A percentile compares a stretch with the other conserved stretches of the same genome.
Conservation (phyloP, 1,139 yeast species). For the Yamadazyma triangularis region DNA sequence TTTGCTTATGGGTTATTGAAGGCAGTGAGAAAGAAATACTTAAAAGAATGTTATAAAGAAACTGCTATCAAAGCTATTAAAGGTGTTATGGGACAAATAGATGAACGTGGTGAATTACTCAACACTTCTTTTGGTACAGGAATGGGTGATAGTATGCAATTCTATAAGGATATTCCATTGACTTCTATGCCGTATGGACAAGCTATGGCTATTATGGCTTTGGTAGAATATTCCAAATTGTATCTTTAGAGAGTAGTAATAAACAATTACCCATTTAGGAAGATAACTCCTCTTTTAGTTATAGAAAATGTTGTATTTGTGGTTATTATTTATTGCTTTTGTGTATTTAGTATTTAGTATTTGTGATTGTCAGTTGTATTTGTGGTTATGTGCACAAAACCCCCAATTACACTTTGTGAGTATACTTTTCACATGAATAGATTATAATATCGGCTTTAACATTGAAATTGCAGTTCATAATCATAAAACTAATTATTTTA, state of each 20-base stretch:
- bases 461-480: no score
- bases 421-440: no score
- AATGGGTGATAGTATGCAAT: constrained; percentile 25
- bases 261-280: no score
- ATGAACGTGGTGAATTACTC: constrained; percentile 22
- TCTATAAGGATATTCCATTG: constrained; percentile 27
- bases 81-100: constrained; percentile 22
- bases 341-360: no score
- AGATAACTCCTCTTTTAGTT: no score
- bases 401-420: no score
- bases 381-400: no score
- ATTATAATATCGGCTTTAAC: no score
- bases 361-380: no score
- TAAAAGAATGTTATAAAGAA: constrained; percentile 16
- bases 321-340: no score
- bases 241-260: constrained; percentile 14
- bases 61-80: constrained; percentile 22
- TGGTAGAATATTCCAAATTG: constrained; percentile 21
- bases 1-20: constrained; percentile 31
- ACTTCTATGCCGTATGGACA: constrained; percentile 34
- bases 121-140: constrained; percentile 33
- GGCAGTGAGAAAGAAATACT: constrained; percentile 18
- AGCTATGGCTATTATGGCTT: constrained; percentile 33
- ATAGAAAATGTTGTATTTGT: no score
- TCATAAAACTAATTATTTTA: no score